Percentiles rank a stretch among this genome's conserved stretches.
Evolutionary conservation across 2,329 filamentous ascomycete genomes (phyloP).

Genomic region (Lasiodiplodia gonubiensis): DNA sequence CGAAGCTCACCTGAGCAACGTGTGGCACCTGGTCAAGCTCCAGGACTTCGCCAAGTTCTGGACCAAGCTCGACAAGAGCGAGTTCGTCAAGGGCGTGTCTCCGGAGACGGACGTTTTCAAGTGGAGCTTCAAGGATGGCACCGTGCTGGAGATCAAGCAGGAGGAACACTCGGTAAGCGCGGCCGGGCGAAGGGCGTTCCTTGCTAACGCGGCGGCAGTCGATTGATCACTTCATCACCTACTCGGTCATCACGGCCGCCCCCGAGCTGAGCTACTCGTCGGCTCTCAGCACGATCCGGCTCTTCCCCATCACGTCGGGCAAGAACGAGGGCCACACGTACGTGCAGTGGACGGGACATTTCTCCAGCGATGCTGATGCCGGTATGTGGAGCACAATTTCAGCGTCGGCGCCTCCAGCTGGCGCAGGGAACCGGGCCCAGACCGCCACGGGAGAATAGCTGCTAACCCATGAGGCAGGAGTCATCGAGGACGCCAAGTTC

Average conservation of each 20-base stretch:
- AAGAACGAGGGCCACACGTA: slow-evolving; percentile 69
- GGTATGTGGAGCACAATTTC: slow-evolving; percentile 53
- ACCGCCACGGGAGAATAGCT: slow-evolving; percentile 23
- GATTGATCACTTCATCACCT: slow-evolving; percentile 77
- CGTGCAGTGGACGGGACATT: slow-evolving; percentile 72
- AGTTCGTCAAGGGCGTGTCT: slow-evolving; percentile 67
- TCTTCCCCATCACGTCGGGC: slow-evolving; percentile 70
- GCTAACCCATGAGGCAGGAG: slow-evolving; percentile 52
- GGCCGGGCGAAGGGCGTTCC: background rate
- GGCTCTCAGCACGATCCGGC: slow-evolving; percentile 70
- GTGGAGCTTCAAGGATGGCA: slow-evolving; percentile 75
- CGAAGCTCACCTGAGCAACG: slow-evolving; percentile 67
- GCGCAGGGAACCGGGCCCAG: background rate
- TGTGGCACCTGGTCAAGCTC: slow-evolving; percentile 79
- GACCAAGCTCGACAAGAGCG: slow-evolving; percentile 65
- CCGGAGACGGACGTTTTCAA: slow-evolving; percentile 71
- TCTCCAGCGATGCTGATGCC: slow-evolving; percentile 72
- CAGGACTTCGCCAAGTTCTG: slow-evolving; percentile 72
- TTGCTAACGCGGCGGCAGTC: slow-evolving; percentile 49
- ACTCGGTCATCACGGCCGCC: slow-evolving; percentile 70
- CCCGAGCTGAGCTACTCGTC: slow-evolving; percentile 70
- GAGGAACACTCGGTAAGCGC: slow-evolving; percentile 71
- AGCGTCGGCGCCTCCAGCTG: background rate
- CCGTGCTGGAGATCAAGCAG: slow-evolving; percentile 73
- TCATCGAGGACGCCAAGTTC: slow-evolving; percentile 77